Evolutionary conservation across 495 filamentous ascomycete species (phyloP).

Genomic region (Chaetomidium leptoderma): DNA sequence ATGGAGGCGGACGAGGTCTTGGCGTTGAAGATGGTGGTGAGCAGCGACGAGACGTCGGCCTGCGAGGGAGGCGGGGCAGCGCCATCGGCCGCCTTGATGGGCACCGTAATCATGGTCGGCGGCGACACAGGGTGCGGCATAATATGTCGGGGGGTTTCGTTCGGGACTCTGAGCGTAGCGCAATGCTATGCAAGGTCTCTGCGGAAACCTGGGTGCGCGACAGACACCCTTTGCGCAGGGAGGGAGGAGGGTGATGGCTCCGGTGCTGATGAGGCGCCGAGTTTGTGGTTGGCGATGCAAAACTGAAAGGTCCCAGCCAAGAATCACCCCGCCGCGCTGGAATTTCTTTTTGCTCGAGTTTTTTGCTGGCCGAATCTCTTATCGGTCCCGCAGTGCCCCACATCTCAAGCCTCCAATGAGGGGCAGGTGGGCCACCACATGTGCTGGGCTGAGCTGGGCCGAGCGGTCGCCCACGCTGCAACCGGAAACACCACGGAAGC

Average conservation of each 20-base stretch:
- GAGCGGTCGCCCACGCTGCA: too few relatives aligned
- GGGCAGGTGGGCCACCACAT: conserved; percentile 3
- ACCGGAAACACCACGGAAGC: too few relatives aligned
- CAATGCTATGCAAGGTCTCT: conserved; percentile 7
- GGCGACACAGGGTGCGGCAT: conserved; percentile 28
- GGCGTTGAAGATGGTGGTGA: conserved; percentile 71
- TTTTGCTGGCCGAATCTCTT: conserved; percentile 7
- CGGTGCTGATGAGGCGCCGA: conserved; percentile 1
- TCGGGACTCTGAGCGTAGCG: not conserved
- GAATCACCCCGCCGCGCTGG: conserved; percentile 3
- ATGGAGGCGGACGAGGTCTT: conserved; percentile 82
- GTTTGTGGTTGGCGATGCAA: not conserved
- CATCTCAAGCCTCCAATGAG: not conserved
- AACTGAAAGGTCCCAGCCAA: too few relatives aligned
- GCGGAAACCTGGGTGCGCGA: conserved; percentile 12
- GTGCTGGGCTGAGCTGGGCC: too few relatives aligned
- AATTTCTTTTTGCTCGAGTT: not conserved
- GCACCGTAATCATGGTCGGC: conserved; percentile 31
- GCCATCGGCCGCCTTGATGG: conserved; percentile 33
- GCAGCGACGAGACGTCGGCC: conserved; percentile 67
- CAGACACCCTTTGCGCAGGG: not conserved
- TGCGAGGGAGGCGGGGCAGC: conserved; percentile 56
- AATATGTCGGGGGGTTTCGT: conserved; percentile 2
- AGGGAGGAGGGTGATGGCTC: not conserved
- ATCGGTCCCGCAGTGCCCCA: conserved; percentile 9